Evolutionary conservation across 768 basidiomycete genomes (phyloP), one percentile per base, ranked within the genome.

Genomic region (Suillus sp.): DNA sequence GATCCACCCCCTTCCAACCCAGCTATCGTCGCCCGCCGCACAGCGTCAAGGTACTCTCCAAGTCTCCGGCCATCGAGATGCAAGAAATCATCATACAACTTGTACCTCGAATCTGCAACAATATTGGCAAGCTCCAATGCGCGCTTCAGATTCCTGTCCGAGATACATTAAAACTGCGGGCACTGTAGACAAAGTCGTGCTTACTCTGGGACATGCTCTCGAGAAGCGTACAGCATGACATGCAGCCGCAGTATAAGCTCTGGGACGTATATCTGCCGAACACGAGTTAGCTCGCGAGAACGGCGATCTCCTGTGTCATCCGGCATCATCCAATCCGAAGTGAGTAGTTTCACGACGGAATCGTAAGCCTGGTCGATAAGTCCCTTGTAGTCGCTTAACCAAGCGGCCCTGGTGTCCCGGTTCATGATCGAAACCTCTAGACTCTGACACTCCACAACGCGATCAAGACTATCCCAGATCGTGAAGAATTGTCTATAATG

Each of bases 221-320:
- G 79, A 6, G 94, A 93, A 38, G 80, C 76, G 64, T 86, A 83
- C 13, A 99, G 77, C 57, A 90, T 78, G 50, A 84, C 80, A 70
- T 98, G 95, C 2, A 99, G 78, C 25, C 93, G 87, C 66, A 98
- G 82, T 68, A 98, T 86, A 25, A 98, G 81, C 72, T 97, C 95
- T 0, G 95, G 96, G 30, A 97, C 80, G 74, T 90, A 96, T 35
- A 96, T 86, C 69, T 95, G 89, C 47, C 95, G 86, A 59, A 96
- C 90, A n/a, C 90, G 86, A 14, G 84, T 77, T 53, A 96, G 83
- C 65, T 96, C 93, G 25, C 79, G 79, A 27, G 79, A 80, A 32
- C 90, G 82, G 8, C 81, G 82, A 54, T 87, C 83, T 47, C 76
- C 85, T 83, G 11, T 60, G 22, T 4, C 79, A 56, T 89, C 87